Evolutionary conservation across 331 rosid species (phyloP).

Genomic region (Malus hybrid): DNA sequence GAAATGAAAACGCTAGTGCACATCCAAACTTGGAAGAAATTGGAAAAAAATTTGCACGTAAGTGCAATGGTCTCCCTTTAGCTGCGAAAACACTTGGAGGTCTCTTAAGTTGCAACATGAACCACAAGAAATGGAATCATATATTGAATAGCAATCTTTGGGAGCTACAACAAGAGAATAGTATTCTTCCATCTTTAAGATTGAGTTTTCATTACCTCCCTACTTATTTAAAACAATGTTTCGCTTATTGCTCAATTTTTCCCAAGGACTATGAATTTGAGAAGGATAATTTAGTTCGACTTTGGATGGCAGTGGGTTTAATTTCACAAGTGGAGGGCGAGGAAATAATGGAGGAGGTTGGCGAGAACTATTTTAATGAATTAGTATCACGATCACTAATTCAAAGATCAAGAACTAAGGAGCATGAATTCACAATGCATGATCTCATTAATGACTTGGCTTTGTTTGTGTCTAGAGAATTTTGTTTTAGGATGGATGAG

Average conservation of each 20-base stretch:
- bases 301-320: not conserved
- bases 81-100: not conserved
- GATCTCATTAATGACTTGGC: no score
- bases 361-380: no score
- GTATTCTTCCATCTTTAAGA: not conserved
- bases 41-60: not conserved
- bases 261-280: not conserved
- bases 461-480: no score
- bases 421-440: no score
- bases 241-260: not conserved
- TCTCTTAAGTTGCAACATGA: not conserved
- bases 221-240: not conserved
- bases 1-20: not conserved
- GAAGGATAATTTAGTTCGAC: not conserved
- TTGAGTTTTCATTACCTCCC: not conserved
- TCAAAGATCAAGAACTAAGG: no score
- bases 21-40: not conserved
- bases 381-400: no score
- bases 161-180: not conserved
- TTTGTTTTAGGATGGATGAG: no score
- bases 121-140: not conserved
- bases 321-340: no score
- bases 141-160: not conserved
- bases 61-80: not conserved
- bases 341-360: no score